Conservation (phyloP, 768 basidiomycete genomes). For the Clavaria fumosa region DNA sequence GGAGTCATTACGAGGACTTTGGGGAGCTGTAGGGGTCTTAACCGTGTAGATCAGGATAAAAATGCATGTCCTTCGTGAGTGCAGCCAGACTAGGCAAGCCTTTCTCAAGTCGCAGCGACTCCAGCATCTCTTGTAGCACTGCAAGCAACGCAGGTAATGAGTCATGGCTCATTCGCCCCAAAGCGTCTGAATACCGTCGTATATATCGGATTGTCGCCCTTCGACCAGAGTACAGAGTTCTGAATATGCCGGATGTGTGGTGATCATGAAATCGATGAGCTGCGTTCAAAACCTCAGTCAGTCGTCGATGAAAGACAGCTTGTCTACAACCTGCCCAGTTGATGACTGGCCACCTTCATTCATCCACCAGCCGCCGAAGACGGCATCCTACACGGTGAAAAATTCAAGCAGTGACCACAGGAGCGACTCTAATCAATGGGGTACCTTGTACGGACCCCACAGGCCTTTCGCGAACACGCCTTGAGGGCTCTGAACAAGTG, state of each 20-base stretch:
- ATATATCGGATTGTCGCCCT: conserved; percentile 41
- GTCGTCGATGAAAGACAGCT: background rate
- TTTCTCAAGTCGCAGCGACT: conserved; percentile 42
- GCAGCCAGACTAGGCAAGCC: conserved; percentile 55
- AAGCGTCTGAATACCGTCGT: conserved; percentile 30
- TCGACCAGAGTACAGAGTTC: conserved; percentile 51
- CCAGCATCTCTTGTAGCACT: conserved; percentile 67
- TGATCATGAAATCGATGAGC: conserved; percentile 91
- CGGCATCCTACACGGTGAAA: conserved; percentile 42
- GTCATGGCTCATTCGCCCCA: background rate
- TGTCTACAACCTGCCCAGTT: conserved; percentile 67
- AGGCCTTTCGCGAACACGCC: conserved; percentile 83
- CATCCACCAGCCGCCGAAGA: conserved; percentile 98
- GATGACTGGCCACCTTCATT: conserved; percentile 98
- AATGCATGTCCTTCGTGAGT: conserved; percentile 77
- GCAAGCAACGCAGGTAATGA: too few relatives aligned
- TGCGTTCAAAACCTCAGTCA: conserved; percentile 15
- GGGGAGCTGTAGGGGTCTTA: conserved; percentile 4
- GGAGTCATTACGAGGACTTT: background rate
- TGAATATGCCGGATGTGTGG: conserved; percentile 75
- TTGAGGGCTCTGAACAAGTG: conserved; percentile 42
- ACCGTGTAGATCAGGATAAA: conserved; percentile 96
- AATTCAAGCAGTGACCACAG: background rate
- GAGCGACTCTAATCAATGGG: conserved; percentile 1
- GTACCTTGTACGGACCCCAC: conserved; percentile 79